Percentiles rank a stretch among this genome's conserved stretches.
These are phyloP conservation scores for Cladochytrium replicatum DNA, from an alignment of 192 early-diverging fungal genomes.

Conservation along the genomic window DNA sequence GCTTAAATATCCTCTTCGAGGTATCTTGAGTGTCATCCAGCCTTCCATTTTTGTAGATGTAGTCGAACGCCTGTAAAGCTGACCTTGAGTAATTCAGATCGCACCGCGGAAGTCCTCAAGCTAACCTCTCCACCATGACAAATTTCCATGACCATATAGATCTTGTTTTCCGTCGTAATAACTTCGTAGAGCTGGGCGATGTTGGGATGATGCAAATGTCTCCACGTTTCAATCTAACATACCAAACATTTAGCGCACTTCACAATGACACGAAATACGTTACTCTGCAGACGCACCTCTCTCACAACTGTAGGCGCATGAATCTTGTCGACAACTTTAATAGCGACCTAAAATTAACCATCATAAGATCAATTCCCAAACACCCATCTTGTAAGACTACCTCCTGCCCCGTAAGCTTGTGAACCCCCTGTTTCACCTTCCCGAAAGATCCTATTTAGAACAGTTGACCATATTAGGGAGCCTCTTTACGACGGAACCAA, in stretches of 20 bases:
- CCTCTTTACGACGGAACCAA: no score
- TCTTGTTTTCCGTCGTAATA: conserved; percentile 58
- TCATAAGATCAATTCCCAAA: no score
- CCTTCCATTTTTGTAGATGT: conserved; percentile 64
- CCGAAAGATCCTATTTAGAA: conserved; percentile 32
- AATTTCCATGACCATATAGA: conserved; percentile 72
- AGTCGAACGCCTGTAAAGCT: conserved; percentile 79
- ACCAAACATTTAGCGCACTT: no score
- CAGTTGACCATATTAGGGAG: no score
- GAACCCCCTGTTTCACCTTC: conserved; percentile 36
- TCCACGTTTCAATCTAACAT: conserved; percentile 55
- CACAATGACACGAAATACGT: no score
- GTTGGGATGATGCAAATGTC: conserved; percentile 68
- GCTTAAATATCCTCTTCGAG: conserved; percentile 25
- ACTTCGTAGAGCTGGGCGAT: conserved; percentile 72
- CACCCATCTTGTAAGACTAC: no score
- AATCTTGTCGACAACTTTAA: conserved; percentile 46
- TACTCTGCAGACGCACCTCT: conserved; percentile 28
- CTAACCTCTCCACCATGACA: conserved; percentile 64
- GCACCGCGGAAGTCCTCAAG: no score
- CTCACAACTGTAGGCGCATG: conserved; percentile 31
- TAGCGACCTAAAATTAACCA: conserved; percentile 30
- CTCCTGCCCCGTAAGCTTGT: conserved; percentile 32
- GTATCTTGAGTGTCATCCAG: conserved; percentile 27
- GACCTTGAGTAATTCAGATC: no score